Evolutionary conservation across 306 rosid species (phyloP).

Genomic region (Gastrolobium bilobum): DNA sequence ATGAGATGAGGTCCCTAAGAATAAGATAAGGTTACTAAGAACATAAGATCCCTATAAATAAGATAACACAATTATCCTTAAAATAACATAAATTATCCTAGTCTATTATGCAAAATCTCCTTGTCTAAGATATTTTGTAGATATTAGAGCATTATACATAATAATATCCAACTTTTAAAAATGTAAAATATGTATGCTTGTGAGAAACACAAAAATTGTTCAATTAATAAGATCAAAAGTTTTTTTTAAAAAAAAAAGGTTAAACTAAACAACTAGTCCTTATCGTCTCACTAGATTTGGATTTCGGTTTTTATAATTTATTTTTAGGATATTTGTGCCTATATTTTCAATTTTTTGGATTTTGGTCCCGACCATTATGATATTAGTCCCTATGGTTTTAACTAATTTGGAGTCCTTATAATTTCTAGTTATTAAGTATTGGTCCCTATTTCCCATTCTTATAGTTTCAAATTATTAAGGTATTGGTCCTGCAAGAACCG

Average conservation of each 20-base stretch:
- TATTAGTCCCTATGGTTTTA: not conserved
- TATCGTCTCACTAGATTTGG: not conserved
- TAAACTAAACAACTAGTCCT: not conserved
- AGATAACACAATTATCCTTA: not conserved
- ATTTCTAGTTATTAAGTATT: not conserved
- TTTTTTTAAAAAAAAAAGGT: too few relatives aligned
- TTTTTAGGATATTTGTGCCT: not conserved
- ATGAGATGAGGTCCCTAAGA: not conserved
- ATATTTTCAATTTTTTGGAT: not conserved
- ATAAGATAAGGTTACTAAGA: conserved; percentile 4
- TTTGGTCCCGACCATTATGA: not conserved
- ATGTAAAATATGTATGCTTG: too few relatives aligned
- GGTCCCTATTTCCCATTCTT: not conserved
- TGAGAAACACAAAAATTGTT: too few relatives aligned
- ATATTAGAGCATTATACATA: too few relatives aligned
- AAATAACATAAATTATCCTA: too few relatives aligned
- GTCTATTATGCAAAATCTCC: conserved; percentile 1
- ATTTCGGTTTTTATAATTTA: not conserved
- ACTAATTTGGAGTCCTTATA: too few relatives aligned
- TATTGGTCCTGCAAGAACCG: not conserved
- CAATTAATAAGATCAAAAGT: too few relatives aligned
- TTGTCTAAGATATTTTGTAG: not conserved
- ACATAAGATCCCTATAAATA: not conserved
- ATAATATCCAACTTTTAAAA: too few relatives aligned
- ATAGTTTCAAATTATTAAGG: conserved; percentile 10